Conservation (phyloP, 345 rosid species). For the Eucalyptus guilfoylei region DNA sequence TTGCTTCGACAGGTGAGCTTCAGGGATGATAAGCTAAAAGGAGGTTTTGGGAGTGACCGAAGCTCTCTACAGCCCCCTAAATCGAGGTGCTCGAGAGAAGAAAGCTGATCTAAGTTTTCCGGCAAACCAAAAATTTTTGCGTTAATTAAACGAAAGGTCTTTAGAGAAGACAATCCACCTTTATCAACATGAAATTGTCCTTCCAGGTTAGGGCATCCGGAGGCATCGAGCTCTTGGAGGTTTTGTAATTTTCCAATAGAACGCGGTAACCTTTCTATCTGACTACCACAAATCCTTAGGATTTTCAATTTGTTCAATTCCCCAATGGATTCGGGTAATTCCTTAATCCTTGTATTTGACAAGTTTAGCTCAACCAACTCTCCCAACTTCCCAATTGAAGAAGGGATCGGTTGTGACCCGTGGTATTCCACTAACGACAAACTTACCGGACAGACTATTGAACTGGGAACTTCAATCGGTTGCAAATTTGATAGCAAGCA, state of each 20-base stretch:
- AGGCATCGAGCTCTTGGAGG: neutral
- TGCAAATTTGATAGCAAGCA: too few species aligned
- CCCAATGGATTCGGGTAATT: neutral
- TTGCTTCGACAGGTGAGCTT: neutral
- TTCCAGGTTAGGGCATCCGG: too few species aligned
- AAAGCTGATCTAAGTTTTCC: neutral
- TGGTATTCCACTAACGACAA: too few species aligned
- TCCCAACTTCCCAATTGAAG: neutral
- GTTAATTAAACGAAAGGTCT: fast-evolving
- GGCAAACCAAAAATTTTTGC: neutral
- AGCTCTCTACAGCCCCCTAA: fast-evolving
- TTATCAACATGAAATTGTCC: neutral
- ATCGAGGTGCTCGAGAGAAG: neutral
- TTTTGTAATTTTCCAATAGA: neutral
- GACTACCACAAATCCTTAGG: fast-evolving
- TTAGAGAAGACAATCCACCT: neutral
- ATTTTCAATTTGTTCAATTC: neutral
- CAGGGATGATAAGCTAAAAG: neutral
- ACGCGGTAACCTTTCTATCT: neutral
- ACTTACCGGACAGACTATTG: too few species aligned
- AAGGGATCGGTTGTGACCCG: too few species aligned
- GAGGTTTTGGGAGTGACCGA: neutral
- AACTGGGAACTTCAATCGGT: too few species aligned
- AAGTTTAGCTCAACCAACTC: neutral
- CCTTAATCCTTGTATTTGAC: fast-evolving